Evolutionary conservation across 352 stramenopile genomes (phyloP), one percentile per base, ranked within the genome.

Genomic region (Pythium periplocum): DNA sequence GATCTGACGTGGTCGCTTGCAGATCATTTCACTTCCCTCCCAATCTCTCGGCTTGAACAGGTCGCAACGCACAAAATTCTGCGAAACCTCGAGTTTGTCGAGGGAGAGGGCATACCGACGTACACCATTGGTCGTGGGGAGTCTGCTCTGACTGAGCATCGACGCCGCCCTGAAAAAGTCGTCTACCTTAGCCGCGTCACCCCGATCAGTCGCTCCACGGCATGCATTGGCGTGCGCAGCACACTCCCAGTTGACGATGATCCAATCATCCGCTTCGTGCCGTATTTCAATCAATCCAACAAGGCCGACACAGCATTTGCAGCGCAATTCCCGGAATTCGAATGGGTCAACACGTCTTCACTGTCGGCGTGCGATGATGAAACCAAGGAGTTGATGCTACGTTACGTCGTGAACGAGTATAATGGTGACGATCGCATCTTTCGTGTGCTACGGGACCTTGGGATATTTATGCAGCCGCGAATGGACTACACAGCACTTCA

Each of bases 251-350:
- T 90, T 11, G 71, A 88, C 32, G 82, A 92, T 55, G 82, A 92
- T 48, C 82, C 82, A 39, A 90, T 92, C 66, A 86, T 92, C 58
- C 82, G 82, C 30, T 87, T 85, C 51, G 76, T 87, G 38, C 78
- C 78, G 43, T 73, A 75, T 33, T 86, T 88, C 46, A 73, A 45
- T 31, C 67, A 62, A 7, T 45, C 57, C 11, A 57, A 33, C 38
- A 73, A 62, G 31, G 64, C 51, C 4, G 53, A 57, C 8, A 74
- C 68, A 6, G 35, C 52, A 9, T 68, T 59, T 32, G 48, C 49
- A 50, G 46, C 57, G 12, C 63, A 74, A 32, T 71, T 86, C 33
- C 56, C 68, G 12, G 66, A 55, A 36, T 69, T 71, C 12, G 77
- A 69, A 6, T 53, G 51, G 2, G 53, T 42, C 17, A 61, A 56